Evolutionary conservation across 2,329 filamentous ascomycete genomes (phyloP).

Genomic region (Zalaria sp.): DNA sequence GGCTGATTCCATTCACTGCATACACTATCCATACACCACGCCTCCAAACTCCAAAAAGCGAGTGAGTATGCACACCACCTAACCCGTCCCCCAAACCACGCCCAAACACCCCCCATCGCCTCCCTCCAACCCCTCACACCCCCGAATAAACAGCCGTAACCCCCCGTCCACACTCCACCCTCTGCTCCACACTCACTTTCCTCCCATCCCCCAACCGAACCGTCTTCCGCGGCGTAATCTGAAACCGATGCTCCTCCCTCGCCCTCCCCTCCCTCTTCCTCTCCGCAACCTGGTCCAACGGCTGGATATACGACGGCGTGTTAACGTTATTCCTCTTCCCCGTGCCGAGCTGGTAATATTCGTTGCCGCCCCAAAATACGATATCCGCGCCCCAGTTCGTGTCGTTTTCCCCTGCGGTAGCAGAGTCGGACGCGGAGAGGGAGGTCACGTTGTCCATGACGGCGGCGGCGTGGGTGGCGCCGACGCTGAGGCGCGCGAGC

Average conservation of each 20-base stretch:
- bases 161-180: constrained; percentile 71
- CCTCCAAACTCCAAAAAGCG: too few relatives aligned
- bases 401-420: constrained; percentile 43
- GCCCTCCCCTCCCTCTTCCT: constrained; percentile 45
- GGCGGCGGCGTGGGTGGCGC: constrained; percentile 67
- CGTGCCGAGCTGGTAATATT: constrained; percentile 83
- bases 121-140: constrained; percentile 19
- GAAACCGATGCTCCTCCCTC: constrained; percentile 58
- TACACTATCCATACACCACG: too few relatives aligned
- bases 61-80: too few relatives aligned
- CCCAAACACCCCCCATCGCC: too few relatives aligned
- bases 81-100: too few relatives aligned
- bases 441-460: constrained; percentile 65
- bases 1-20: too few relatives aligned
- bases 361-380: constrained; percentile 89
- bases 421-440: constrained; percentile 30
- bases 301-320: constrained; percentile 63
- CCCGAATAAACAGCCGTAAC: constrained; percentile 74
- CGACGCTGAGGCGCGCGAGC: constrained; percentile 57
- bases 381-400: constrained; percentile 83
- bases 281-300: constrained; percentile 53
- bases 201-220: constrained; percentile 52
- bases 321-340: constrained; percentile 73
- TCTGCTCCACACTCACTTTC: constrained; percentile 67
- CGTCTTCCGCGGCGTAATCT: constrained; percentile 64